Evolutionary conservation across 2,329 filamentous ascomycete species (phyloP).

Genomic region (Claviceps sp.): DNA sequence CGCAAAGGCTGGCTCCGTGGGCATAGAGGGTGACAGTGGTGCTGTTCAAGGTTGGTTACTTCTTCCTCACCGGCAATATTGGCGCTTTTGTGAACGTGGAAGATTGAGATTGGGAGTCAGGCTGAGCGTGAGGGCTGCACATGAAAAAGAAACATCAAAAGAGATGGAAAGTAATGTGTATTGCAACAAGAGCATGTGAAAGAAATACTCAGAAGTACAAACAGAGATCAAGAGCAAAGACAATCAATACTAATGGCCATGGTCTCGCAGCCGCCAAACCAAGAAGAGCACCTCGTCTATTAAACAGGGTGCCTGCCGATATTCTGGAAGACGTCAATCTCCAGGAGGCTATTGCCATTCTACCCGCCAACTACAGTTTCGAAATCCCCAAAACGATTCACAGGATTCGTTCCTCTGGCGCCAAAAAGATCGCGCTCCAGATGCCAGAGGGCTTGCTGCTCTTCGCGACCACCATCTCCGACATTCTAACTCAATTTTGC

Average conservation of each 20-base stretch:
- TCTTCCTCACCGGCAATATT: neutral
- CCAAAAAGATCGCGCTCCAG: constrained; percentile 82
- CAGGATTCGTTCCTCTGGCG: constrained; percentile 66
- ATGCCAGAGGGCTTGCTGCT: constrained; percentile 91
- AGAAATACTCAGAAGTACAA: too few species aligned
- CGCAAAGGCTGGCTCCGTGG: constrained; percentile 25
- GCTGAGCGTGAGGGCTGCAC: neutral
- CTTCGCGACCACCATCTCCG: constrained; percentile 94
- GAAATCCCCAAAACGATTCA: constrained; percentile 98
- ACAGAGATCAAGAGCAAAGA: too few species aligned
- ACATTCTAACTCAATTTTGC: constrained; percentile 91
- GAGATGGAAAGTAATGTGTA: neutral
- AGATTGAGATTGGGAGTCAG: neutral
- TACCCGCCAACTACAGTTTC: constrained; percentile 95
- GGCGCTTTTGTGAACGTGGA: neutral
- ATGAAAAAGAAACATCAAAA: neutral
- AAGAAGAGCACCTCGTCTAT: constrained; percentile 59
- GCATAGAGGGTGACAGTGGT: constrained; percentile 15
- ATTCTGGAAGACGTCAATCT: constrained; percentile 78
- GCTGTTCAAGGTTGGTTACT: constrained; percentile 37
- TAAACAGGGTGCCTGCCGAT: constrained; percentile 81
- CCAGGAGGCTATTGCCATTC: constrained; percentile 71
- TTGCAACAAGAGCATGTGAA: neutral
- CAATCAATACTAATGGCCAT: neutral
- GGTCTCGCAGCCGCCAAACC: constrained; percentile 49